Base-by-base conservation (phyloP, 108 stramenopile genomes). In the Stephanodiscus triporus region DNA sequence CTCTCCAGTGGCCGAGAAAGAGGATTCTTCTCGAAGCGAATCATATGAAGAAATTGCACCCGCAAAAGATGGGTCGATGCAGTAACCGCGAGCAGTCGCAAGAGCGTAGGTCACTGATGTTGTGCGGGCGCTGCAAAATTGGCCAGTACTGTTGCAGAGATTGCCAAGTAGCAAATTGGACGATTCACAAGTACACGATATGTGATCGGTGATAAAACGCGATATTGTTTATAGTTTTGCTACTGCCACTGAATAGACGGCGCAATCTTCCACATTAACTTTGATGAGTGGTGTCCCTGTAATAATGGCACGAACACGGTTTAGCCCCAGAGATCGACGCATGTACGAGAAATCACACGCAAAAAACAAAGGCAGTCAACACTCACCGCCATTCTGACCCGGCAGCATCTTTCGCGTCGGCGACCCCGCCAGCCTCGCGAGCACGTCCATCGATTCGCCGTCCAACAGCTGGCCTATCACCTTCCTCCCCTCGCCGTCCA, bases 401-500 rank as follows among this genome's bases (percentile, higher is more conserved):
- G 79, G 79, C 23, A 73, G 7, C 68, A 69, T 63, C 62, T 91
- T 90, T 32, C 85, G 83, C 60, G 86, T 88, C 26, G 93, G 89
- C 17, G 82, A 66, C 9, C 81, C 83, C 9, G 87, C 87, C 34
- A 94, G 55, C 7, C 91, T 79, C 14, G 88, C 85, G 30, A 94
- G 71, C 45, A 79, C 73, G 56, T 80, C 82, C 93, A 94, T 94
- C 30, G 85, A 87, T 29, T 63, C 59, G 0, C 61, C 76, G 76
- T 94, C 93, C 45, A 91, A 61, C 9, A 90, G 19, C 63, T 94
- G 93, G n/a, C 90, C 90, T 68, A 91, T 86, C 10, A 94, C 89
- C 51, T 83, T 67, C 30, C 86, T 71, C 9, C 83, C 82, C 66
- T 86, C 86, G 17, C 67, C 77, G 56, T 91, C 90, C 86, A 90